A percentile compares a stretch with the other conserved stretches of the same genome.
These are phyloP conservation scores for Chrysosporium queenslandicum DNA, from an alignment of 2,329 filamentous ascomycete genomes.

Conservation along the genomic window DNA sequence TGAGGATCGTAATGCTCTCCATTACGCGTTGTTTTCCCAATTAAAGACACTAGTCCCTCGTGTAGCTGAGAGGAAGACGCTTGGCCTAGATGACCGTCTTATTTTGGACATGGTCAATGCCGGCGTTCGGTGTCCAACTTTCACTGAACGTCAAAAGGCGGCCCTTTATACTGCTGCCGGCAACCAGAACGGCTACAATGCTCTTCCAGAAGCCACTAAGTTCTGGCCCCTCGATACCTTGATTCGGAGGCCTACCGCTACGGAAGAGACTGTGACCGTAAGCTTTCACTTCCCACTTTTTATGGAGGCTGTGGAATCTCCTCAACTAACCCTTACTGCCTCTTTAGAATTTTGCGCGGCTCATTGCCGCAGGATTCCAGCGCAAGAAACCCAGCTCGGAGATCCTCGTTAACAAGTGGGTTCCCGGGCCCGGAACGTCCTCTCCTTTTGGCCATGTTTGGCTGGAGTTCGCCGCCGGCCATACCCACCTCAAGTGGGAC, in stretches of 20 bases:
- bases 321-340: not conserved
- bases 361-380: conserved; percentile 13
- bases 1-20: conserved; percentile 39
- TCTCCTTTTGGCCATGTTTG: conserved; percentile 18
- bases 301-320: not conserved
- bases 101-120: conserved; percentile 33
- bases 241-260: conserved; percentile 21
- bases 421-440: conserved; percentile 9
- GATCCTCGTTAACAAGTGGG: conserved; percentile 15
- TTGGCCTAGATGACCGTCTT: conserved; percentile 34
- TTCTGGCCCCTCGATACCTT: conserved; percentile 36
- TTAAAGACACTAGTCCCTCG: conserved; percentile 56
- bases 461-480: conserved; percentile 15
- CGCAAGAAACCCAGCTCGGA: conserved; percentile 8
- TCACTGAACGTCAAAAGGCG: conserved; percentile 38
- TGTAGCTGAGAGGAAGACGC: conserved; percentile 37
- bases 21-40: conserved; percentile 32
- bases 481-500: conserved; percentile 15
- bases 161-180: conserved; percentile 25
- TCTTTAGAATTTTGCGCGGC: conserved; percentile 16
- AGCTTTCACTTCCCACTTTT: not conserved
- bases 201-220: conserved; percentile 22
- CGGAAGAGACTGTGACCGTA: conserved; percentile 24
- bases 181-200: conserved; percentile 16
- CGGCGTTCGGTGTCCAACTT: conserved; percentile 35